phyloP scores from a whole-genome alignment of 306 rosid genomes.

The Ceratonia siliqua region DNA sequence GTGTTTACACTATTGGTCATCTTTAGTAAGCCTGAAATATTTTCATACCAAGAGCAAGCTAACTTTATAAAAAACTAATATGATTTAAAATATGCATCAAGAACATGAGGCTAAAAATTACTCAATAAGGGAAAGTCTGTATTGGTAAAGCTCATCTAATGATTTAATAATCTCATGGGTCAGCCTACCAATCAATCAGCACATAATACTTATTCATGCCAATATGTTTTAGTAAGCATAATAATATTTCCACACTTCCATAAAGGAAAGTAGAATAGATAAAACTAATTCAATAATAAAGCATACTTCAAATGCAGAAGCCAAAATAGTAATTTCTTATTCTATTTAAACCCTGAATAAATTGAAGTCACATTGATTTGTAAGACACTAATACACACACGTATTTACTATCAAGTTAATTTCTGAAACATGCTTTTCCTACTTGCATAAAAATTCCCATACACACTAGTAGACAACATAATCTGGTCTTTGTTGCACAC shows the following conservation, averaged over 20 bases:
- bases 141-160: too few species aligned
- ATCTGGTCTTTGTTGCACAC: slow-evolving; percentile 69
- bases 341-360: slow-evolving; percentile 89
- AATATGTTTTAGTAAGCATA: not conserved
- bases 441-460: slow-evolving; percentile 56
- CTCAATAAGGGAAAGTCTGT: too few species aligned
- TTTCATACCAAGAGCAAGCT: too few species aligned
- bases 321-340: slow-evolving; percentile 46
- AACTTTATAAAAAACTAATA: too few species aligned
- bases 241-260: not conserved
- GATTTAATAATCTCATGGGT: not conserved
- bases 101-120: too few species aligned
- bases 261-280: not conserved
- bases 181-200: not conserved
- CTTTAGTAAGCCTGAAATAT: too few species aligned
- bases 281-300: not conserved
- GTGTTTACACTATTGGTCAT: too few species aligned
- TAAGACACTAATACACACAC: slow-evolving; percentile 73
- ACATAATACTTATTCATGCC: not conserved
- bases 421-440: slow-evolving; percentile 60
- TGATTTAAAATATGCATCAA: too few species aligned
- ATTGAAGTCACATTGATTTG: slow-evolving; percentile 83
- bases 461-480: slow-evolving; percentile 74
- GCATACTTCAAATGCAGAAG: not conserved
- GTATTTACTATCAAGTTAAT: slow-evolving; percentile 82